Percentiles rank a stretch among this genome's conserved stretches.
phyloP scores from a whole-genome alignment of 352 stramenopile genomes.

The Phytophthora idaei region DNA sequence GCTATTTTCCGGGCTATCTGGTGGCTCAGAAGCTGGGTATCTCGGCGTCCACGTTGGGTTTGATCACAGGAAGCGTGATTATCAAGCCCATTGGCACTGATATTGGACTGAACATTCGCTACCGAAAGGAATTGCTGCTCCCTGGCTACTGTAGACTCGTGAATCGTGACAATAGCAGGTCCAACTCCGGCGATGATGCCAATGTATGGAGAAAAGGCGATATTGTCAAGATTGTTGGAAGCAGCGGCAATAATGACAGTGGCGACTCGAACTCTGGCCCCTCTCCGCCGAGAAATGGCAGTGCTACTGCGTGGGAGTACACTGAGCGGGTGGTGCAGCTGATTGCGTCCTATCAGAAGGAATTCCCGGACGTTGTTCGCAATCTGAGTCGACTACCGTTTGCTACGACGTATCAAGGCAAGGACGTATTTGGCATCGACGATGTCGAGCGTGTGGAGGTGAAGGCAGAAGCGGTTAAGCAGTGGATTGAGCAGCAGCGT shows the following conservation, averaged over 20 bases:
- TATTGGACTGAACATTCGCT: conserved; percentile 85
- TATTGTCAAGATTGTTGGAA: conserved; percentile 93
- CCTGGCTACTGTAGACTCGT: conserved; percentile 92
- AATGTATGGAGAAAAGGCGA: conserved; percentile 92
- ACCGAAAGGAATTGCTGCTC: conserved; percentile 87
- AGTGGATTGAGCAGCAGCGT: conserved; percentile 94
- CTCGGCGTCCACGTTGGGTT: conserved; percentile 89
- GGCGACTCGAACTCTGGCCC: conserved; percentile 4
- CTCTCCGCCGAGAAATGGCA: conserved; percentile 18
- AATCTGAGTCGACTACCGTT: conserved; percentile 89
- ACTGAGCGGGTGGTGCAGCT: conserved; percentile 94
- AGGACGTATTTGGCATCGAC: conserved; percentile 85
- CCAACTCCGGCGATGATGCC: conserved; percentile 22
- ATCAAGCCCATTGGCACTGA: conserved; percentile 94
- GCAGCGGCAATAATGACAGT: conserved; percentile 41
- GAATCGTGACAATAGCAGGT: conserved; percentile 28
- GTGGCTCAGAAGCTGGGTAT: conserved; percentile 93
- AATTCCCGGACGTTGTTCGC: conserved; percentile 94
- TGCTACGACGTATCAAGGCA: conserved; percentile 89
- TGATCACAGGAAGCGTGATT: conserved; percentile 93
- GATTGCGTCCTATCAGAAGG: conserved; percentile 92
- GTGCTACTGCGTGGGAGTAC: conserved; percentile 94
- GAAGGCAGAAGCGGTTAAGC: conserved; percentile 82
- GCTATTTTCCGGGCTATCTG: conserved; percentile 75
- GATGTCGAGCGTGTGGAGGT: conserved; percentile 60